Percentiles rank a stretch among this genome's conserved stretches.
These are phyloP conservation scores for Globisporangium splendens DNA, from an alignment of 352 stramenopile species.

Conservation along the genomic window DNA sequence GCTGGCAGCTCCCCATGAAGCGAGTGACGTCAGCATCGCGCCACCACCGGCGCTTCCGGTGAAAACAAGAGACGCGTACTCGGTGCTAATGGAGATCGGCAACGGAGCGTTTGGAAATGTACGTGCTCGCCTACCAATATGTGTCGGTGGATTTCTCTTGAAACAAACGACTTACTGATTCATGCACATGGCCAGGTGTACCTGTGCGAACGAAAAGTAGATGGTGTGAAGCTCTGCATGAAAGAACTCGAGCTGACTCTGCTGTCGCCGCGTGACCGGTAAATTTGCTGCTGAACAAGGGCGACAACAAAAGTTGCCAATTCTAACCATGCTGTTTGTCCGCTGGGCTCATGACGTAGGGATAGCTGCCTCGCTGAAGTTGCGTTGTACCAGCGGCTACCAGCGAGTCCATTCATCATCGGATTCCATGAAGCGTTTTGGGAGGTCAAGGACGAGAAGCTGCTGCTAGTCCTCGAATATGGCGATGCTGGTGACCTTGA, in stretches of 20 bases:
- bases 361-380: constrained; percentile 45
- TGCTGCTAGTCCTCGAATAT: constrained; percentile 70
- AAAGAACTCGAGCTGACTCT: constrained; percentile 61
- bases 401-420: constrained; percentile 55
- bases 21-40: background rate
- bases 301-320: background rate
- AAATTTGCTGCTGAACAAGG: background rate
- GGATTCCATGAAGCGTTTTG: constrained; percentile 54
- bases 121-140: too few species aligned
- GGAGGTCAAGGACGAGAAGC: constrained; percentile 18
- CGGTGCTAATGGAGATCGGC: constrained; percentile 34
- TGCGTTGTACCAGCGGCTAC: constrained; percentile 33
- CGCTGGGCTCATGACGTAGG: constrained; percentile 11
- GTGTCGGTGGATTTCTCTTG: too few species aligned
- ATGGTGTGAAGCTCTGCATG: constrained; percentile 33
- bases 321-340: background rate
- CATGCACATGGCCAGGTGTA: constrained; percentile 32
- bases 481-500: constrained; percentile 63
- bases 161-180: background rate
- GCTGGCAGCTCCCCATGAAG: background rate
- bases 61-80: constrained; percentile 20
- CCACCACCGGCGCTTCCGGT: background rate
- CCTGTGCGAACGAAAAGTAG: constrained; percentile 26
- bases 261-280: constrained; percentile 37
- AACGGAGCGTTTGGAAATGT: constrained; percentile 55